Evolutionary conservation across 75 land plant species (phyloP).

Genomic region (Selaginella tamariscina): DNA sequence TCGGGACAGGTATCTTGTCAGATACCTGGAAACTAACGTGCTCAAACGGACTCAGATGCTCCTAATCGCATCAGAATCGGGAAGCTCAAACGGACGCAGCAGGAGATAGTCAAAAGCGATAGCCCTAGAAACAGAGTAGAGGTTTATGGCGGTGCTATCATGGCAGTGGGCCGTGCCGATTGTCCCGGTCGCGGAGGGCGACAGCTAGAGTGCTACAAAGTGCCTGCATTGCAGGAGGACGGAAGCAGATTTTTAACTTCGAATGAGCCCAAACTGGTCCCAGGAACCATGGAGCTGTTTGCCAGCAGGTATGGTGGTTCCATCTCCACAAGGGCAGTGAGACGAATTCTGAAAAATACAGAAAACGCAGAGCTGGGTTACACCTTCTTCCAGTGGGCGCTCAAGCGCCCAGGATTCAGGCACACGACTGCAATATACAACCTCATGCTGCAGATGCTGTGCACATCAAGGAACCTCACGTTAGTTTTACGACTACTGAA

Average conservation of each 20-base stretch:
- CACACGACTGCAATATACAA: not conserved
- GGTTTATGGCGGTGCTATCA: no score
- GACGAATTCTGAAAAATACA: not conserved
- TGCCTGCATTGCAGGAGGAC: not conserved
- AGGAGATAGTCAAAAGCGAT: no score
- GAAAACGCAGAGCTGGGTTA: not conserved
- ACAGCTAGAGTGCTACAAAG: not conserved
- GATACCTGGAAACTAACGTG: no score
- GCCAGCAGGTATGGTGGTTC: not conserved
- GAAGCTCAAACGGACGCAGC: no score
- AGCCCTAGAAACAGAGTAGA: no score
- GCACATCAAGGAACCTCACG: not conserved
- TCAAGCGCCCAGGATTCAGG: not conserved
- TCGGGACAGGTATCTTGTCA: no score
- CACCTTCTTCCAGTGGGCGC: not conserved
- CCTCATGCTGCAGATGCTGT: slow-evolving; percentile 1
- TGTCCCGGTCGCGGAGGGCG: not conserved
- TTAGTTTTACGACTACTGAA: not conserved
- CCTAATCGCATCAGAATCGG: no score
- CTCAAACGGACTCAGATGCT: no score
- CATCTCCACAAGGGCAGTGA: not conserved
- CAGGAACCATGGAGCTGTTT: not conserved
- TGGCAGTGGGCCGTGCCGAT: not conserved
- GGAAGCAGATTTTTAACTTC: not conserved
- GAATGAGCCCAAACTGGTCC: not conserved